phyloP scores from a whole-genome alignment of 176 grass and related monocot genomes.

The Hordeum vulgare region MorexV3_pseudomolecules_assembly NC_058524.1:434763888-434764387 shows the following conservation, averaged over 20 bases:
- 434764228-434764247: too few relatives aligned
- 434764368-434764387: neutral
- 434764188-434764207: neutral
- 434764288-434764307: too few relatives aligned
- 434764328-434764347: neutral
- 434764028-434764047: slow-evolving; percentile 62
- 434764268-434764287: too few relatives aligned
- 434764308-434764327: neutral
- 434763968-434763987: slow-evolving; percentile 68
- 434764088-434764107: slow-evolving; percentile 85
- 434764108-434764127: slow-evolving; percentile 91
- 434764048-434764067: slow-evolving; percentile 64
- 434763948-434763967: slow-evolving; percentile 73
- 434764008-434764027: slow-evolving; percentile 64
- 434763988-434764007: slow-evolving; percentile 43
- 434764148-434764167: slow-evolving; percentile 30
- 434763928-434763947: slow-evolving; percentile 71
- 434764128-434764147: slow-evolving; percentile 80
- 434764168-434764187: neutral
- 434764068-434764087: slow-evolving; percentile 84
- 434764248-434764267: too few relatives aligned
- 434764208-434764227: too few relatives aligned
- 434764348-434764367: neutral
- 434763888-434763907: slow-evolving; percentile 77
- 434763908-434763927: slow-evolving; percentile 79